phyloP scores from a whole-genome alignment of 495 filamentous ascomycete species.

The Hypoxylon fragiforme region DNA sequence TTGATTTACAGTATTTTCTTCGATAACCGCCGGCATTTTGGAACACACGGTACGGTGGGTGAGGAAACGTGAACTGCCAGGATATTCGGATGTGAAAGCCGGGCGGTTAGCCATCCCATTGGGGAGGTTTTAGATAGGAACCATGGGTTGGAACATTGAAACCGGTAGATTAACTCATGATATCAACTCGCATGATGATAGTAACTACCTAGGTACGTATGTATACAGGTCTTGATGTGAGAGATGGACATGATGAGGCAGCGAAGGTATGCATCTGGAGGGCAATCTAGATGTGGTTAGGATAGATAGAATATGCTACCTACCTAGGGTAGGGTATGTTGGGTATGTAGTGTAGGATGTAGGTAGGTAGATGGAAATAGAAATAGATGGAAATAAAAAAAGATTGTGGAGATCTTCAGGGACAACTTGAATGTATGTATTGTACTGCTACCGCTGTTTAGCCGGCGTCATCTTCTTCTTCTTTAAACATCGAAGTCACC shows the following conservation, averaged over 20 bases:
- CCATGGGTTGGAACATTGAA: slow-evolving; percentile 19
- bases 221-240: background rate
- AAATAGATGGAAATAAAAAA: no score
- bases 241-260: no score
- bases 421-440: background rate
- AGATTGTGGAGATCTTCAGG: slow-evolving; percentile 18
- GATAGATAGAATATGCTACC: no score
- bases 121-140: slow-evolving; percentile 17
- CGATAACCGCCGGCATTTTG: slow-evolving; percentile 1
- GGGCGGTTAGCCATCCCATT: slow-evolving; percentile 25
- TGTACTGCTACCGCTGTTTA: no score
- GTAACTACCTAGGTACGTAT: background rate
- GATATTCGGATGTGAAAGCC: slow-evolving; percentile 22
- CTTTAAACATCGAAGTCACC: no score
- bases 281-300: no score
- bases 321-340: no score
- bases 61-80: slow-evolving; percentile 18
- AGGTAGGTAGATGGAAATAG: no score
- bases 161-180: slow-evolving; percentile 20
- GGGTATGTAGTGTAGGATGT: no score
- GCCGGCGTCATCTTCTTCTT: no score
- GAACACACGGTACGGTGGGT: background rate
- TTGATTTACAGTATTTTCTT: background rate
- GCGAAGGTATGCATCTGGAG: no score
- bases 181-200: slow-evolving; percentile 18